Percentiles rank a stretch among this genome's conserved stretches.
These are phyloP conservation scores for Lagenidium sp. DNA, from an alignment of 352 stramenopile species.

Conservation along the genomic window DNA sequence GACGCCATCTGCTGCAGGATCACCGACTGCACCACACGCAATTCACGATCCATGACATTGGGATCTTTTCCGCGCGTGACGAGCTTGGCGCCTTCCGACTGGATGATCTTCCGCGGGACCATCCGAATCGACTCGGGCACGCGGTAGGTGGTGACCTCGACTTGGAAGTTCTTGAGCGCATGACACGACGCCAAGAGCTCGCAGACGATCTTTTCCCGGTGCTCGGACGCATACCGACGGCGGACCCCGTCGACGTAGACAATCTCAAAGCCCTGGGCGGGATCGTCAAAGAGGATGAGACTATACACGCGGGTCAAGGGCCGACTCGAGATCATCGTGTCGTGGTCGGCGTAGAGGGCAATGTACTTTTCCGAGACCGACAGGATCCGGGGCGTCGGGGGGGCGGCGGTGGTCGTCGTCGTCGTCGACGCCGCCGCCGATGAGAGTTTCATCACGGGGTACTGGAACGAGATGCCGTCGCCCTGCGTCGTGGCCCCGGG, in stretches of 20 bases:
- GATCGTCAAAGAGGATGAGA: conserved; percentile 56
- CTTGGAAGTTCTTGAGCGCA: conserved; percentile 59
- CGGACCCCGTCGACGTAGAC: conserved; percentile 66
- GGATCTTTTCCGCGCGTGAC: conserved; percentile 18
- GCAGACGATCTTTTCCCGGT: conserved; percentile 67
- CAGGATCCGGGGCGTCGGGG: conserved; percentile 28
- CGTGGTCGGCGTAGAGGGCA: conserved; percentile 39
- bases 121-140: conserved; percentile 51
- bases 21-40: conserved; percentile 50
- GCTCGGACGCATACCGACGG: conserved; percentile 52
- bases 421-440: too few species aligned
- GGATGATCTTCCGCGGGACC: conserved; percentile 66
- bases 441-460: conserved; percentile 54
- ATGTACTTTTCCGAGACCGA: conserved; percentile 67
- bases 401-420: conserved; percentile 29
- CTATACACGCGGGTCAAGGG: conserved; percentile 63
- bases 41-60: conserved; percentile 55
- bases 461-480: conserved; percentile 54
- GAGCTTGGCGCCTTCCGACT: conserved; percentile 50
- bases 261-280: conserved; percentile 57
- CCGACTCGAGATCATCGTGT: conserved; percentile 54
- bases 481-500: conserved; percentile 6
- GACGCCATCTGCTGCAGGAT: conserved; percentile 51
- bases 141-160: conserved; percentile 40
- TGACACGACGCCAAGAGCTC: conserved; percentile 69